Evolutionary conservation across 306 rosid species (phyloP).

Genomic region (Mimosa bimucronata): DNA sequence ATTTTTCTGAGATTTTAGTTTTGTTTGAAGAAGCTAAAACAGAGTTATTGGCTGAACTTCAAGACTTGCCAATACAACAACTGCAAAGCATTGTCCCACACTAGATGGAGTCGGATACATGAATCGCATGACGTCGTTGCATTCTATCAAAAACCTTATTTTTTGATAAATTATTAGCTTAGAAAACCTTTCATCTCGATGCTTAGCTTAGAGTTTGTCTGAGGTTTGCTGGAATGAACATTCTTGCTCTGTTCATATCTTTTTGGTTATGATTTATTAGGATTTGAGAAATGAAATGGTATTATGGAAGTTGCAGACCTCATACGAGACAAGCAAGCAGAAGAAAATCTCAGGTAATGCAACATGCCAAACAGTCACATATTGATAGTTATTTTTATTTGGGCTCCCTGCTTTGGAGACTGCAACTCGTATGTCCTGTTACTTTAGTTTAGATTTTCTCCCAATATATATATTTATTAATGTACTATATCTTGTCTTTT

Average conservation of each 20-base stretch:
- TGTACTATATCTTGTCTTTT: neutral
- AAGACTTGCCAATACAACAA: slow-evolving; percentile 25
- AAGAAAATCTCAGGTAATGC: slow-evolving; percentile 89
- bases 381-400: no score
- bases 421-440: slow-evolving; percentile 20
- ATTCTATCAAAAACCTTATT: no score
- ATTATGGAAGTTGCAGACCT: slow-evolving; percentile 89
- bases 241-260: slow-evolving; percentile 12
- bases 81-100: no score
- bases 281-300: slow-evolving; percentile 79
- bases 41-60: slow-evolving; percentile 26
- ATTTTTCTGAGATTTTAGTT: neutral
- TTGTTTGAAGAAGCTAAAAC: slow-evolving; percentile 1
- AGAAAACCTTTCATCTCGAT: slow-evolving; percentile 15
- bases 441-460: no score
- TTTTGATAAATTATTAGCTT: no score
- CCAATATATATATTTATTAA: no score
- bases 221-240: slow-evolving; percentile 16
- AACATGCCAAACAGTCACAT: no score
- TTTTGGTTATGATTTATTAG: slow-evolving; percentile 46
- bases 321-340: slow-evolving; percentile 81
- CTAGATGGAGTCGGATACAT: no score
- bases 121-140: no score
- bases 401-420: neutral
- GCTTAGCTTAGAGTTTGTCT: slow-evolving; percentile 22